Evolutionary conservation across 2,329 filamentous ascomycete genomes (phyloP).

Genomic region (Monilinia aucupariae): DNA sequence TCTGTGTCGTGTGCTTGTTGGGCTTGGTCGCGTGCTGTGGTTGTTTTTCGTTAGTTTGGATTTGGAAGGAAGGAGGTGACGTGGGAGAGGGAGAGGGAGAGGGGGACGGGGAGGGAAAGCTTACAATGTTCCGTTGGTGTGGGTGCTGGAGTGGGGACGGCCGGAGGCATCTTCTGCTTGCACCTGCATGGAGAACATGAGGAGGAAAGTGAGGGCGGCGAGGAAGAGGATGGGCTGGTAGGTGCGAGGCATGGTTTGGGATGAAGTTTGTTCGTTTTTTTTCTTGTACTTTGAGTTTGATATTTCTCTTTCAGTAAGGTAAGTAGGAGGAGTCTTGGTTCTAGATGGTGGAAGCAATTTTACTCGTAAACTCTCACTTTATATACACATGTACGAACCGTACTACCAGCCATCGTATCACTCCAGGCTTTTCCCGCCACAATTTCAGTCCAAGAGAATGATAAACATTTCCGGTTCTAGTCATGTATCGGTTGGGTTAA

Average conservation of each 20-base stretch:
- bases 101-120: background rate
- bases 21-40: conserved; percentile 2
- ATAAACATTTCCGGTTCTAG: background rate
- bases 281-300: background rate
- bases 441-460: background rate
- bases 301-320: background rate
- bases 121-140: conserved; percentile 11
- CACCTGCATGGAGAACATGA: background rate
- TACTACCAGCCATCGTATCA: background rate
- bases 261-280: background rate
- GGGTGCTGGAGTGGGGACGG: background rate
- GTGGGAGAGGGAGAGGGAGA: no score
- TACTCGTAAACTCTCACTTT: background rate
- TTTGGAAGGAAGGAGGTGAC: background rate
- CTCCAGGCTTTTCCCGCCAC: background rate
- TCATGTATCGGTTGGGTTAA: background rate
- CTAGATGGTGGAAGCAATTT: background rate
- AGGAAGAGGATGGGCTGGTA: background rate
- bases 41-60: conserved; percentile 1
- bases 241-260: background rate
- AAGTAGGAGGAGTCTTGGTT: background rate
- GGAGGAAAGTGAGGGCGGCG: background rate
- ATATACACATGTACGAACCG: background rate
- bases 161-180: conserved; percentile 4
- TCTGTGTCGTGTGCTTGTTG: background rate